These are phyloP conservation scores for Cordyceps cateniannulata DNA, from an alignment of 2,329 filamentous ascomycete species.

Conservation along the genomic window DNA sequence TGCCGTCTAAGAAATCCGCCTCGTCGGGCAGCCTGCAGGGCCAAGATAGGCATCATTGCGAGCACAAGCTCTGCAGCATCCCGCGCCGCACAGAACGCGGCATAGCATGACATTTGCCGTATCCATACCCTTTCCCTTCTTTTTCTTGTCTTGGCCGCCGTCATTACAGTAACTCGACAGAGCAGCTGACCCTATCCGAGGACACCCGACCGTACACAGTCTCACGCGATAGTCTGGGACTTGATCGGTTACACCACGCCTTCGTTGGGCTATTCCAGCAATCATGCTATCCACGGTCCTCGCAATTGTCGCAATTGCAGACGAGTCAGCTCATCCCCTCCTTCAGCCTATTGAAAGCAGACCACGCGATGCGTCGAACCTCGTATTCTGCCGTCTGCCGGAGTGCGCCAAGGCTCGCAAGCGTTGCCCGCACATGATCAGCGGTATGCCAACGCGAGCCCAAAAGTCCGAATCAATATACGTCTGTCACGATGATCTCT, in stretches of 20 bases:
- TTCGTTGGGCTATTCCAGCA: background rate
- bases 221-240: background rate
- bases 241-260: background rate
- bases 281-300: too few relatives aligned
- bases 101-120: background rate
- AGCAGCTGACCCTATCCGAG: background rate
- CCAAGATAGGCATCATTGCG: background rate
- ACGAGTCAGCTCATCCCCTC: background rate
- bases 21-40: background rate
- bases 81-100: background rate
- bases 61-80: background rate
- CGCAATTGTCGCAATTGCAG: background rate
- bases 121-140: background rate
- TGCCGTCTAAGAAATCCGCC: background rate
- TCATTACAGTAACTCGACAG: background rate
- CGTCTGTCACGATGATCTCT: background rate
- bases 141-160: background rate
- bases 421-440: background rate
- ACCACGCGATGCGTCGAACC: background rate
- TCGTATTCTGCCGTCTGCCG: conserved; percentile 2
- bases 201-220: background rate
- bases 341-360: too few relatives aligned
- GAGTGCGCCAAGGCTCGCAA: background rate
- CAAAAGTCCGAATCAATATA: background rate
- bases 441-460: background rate